Conservation (phyloP, 108 stramenopile species). For the Pseudonitzschia multiseries region DNA sequence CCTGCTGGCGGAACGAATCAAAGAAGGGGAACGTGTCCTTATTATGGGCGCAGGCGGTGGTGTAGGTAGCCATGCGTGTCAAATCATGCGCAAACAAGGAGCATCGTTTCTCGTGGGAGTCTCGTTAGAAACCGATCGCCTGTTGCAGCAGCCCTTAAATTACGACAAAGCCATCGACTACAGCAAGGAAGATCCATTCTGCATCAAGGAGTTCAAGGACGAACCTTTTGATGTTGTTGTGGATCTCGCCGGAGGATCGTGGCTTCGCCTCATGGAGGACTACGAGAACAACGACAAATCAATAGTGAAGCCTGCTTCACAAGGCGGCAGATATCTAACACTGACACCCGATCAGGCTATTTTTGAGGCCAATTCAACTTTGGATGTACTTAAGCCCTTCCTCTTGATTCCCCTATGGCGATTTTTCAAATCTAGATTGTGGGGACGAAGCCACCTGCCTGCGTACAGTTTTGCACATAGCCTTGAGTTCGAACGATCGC, state of each 20-base stretch:
- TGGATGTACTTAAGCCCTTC: slow-evolving; percentile 43
- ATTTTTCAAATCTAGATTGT: slow-evolving; percentile 39
- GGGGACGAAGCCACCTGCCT: slow-evolving; percentile 40
- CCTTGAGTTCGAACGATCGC: slow-evolving; percentile 28
- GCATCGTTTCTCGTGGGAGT: slow-evolving; percentile 53
- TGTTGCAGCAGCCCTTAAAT: slow-evolving; percentile 42
- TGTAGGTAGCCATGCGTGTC: slow-evolving; percentile 53
- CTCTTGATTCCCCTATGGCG: slow-evolving; percentile 56
- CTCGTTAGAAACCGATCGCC: slow-evolving; percentile 36
- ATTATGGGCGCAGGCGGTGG: slow-evolving; percentile 69
- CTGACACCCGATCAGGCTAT: slow-evolving; percentile 47
- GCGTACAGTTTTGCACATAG: slow-evolving; percentile 54
- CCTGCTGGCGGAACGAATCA: slow-evolving; percentile 42
- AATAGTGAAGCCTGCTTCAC: slow-evolving; percentile 51
- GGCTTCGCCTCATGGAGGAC: slow-evolving; percentile 40
- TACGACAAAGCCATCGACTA: slow-evolving; percentile 56
- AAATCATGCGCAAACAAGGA: slow-evolving; percentile 37
- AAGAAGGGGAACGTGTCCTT: slow-evolving; percentile 49
- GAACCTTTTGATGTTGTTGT: slow-evolving; percentile 68
- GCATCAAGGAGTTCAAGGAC: slow-evolving; percentile 38
- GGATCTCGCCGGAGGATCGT: slow-evolving; percentile 63
- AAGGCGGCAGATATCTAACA: slow-evolving; percentile 61
- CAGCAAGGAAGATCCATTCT: slow-evolving; percentile 45
- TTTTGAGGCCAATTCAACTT: slow-evolving; percentile 42
- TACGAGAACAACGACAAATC: slow-evolving; percentile 1